phyloP scores from a whole-genome alignment of 306 rosid genomes.

The barrel medic (Medicago truncatula) region MtrunA17r5.0-ANR NC_053049.1:49555501-49556000 shows the following conservation, averaged over 20 bases:
- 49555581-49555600: not conserved
- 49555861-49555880: no score
- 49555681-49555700: constrained; percentile 14
- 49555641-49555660: not conserved
- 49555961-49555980: no score
- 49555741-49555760: not conserved
- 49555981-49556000: no score
- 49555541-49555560: not conserved
- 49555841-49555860: constrained; percentile 7
- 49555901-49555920: no score
- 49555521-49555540: not conserved
- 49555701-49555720: not conserved
- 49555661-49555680: not conserved
- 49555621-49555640: not conserved
- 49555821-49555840: constrained; percentile 20
- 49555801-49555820: constrained; percentile 11
- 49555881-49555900: no score
- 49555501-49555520: not conserved
- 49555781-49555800: constrained; percentile 20
- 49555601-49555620: not conserved
- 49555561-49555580: not conserved
- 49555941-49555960: no score
- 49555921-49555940: no score
- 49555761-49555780: constrained; percentile 5
- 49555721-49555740: no score